Evolutionary conservation across 2,329 filamentous ascomycete species (phyloP), one percentile per base, ranked within the genome.

Genomic region (Colletotrichum spinosum): DNA sequence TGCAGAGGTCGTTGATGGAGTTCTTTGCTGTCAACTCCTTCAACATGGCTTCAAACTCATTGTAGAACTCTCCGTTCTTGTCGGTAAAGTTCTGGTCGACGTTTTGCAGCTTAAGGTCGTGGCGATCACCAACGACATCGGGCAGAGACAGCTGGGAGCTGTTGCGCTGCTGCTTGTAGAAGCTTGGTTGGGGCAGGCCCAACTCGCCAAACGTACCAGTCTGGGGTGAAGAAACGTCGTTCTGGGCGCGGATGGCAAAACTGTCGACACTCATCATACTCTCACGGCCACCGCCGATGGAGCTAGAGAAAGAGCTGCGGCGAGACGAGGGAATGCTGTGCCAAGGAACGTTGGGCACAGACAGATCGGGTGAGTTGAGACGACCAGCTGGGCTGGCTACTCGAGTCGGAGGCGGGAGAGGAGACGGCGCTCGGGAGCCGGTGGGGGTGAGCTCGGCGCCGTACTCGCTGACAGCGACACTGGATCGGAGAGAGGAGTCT

Each of bases 1-100:
- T 89, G 71, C 88, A 91, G 8, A 90, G 78, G 38, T 84, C 79
- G 1, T 78, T 81, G 65, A 86, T 83, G 0, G 87, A 90, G 65
- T 85, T 89, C 67, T 82, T 80, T 8, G 84, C 86, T 50, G 71
- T 75, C 13, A 91, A 77, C 2, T 76, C 74, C 38, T 86, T 83
- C 2, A 90, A 80, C 71, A 81, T 85, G 73, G 84, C 81, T 62
- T 86, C 84, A 67, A 90, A 90, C 2, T 78, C 80, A 65, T 80
- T 80, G 68, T 86, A 88, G 73, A 88, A 91, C 67, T 88, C 81
- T 38, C 87, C 88, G 39, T 82, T 87, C 51, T 84, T 83, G 72
- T 91, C 89, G 6, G 85, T 90, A 77, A 91, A 91, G 77, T 87
- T 88, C 2, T 88, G 88, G 69, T 89, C 87, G 0, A 91, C 86